Evolutionary conservation across 2,329 filamentous ascomycete genomes (phyloP).

Genomic region (Periconia sp.): DNA sequence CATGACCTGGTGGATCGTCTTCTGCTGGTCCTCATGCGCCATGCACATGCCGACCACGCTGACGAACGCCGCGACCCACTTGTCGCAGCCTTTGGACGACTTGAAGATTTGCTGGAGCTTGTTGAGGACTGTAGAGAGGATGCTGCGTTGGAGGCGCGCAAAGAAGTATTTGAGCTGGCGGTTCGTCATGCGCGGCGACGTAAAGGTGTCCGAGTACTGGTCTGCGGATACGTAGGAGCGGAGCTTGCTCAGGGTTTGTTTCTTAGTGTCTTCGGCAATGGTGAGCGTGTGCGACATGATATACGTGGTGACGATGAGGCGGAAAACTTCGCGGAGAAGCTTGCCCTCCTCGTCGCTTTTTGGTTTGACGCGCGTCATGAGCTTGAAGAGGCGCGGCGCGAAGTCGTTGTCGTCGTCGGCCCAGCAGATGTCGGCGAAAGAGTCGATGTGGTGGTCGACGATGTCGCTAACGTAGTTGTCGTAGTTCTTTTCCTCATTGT

Average conservation of each 20-base stretch:
- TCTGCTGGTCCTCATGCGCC: conserved; percentile 52
- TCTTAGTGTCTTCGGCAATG: conserved; percentile 44
- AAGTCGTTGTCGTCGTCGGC: conserved; percentile 50
- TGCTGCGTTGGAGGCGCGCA: conserved; percentile 44
- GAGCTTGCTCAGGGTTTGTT: conserved; percentile 41
- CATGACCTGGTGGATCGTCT: conserved; percentile 48
- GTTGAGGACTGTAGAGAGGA: conserved; percentile 48
- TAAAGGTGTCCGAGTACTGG: conserved; percentile 33
- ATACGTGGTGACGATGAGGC: conserved; percentile 51
- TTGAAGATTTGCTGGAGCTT: conserved; percentile 52
- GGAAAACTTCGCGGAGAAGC: conserved; percentile 47
- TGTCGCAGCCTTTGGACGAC: conserved; percentile 45
- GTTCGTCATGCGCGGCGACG: conserved; percentile 51
- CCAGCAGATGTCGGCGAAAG: conserved; percentile 48
- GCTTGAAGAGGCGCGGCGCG: conserved; percentile 44
- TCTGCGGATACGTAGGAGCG: conserved; percentile 36
- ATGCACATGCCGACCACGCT: conserved; percentile 51
- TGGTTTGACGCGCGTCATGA: conserved; percentile 44
- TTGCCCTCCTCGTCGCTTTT: conserved; percentile 44
- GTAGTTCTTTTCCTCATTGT: conserved; percentile 47
- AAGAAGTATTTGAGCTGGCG: conserved; percentile 56
- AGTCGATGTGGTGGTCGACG: conserved; percentile 43
- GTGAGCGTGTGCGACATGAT: conserved; percentile 53
- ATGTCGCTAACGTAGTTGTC: conserved; percentile 49
- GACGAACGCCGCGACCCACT: conserved; percentile 51